Evolutionary conservation across 108 stramenopile species (phyloP), one percentile per base, ranked within the genome.

Genomic region (Epipyxis sp.): DNA sequence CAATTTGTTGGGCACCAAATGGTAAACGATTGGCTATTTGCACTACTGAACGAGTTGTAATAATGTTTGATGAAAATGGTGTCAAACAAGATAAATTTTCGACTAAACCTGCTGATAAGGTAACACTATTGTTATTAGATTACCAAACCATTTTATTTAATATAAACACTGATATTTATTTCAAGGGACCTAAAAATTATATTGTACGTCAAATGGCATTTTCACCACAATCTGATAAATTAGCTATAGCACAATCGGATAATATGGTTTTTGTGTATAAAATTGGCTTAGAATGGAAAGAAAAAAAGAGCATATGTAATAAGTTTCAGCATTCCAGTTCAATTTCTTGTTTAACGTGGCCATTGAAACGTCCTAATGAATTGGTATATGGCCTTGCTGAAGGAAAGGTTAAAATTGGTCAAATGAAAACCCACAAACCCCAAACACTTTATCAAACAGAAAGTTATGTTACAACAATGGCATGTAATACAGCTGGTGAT

Each of bases 211-310:
- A 71, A 13, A 83, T 90, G 77, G 62, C 76, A 32, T 90, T 88
- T 46, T 82, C 82, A 42, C 89, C 89, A 10, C 87, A 90, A 42
- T 81, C 81, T 40, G 69, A 71, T 27, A 87, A 84, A 71, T 86
- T 90, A 1, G 89, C 89, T 41, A 65, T 90, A 1, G 90, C 90
- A 37, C 90, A 90, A 77, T 77, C 69, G 50, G 90, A 90, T 77
- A 88, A 86, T 65, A 89, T 89, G 69, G 89, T 90, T 10, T 90
- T 88, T 57, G 86, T 90, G 41, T 90, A 90, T 83, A 89, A 90
- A 76, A 78, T 89, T 10, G 85, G 87, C n/a, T 13, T 59, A 20
- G 88, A 87, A 0, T 87, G 84, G 80, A 82, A 82, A 46, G 79
- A 83, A 32, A 88, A 88, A 40, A 90, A 90, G 69, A 78, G 76